A percentile compares a stretch with the other conserved stretches of the same genome.
Conservation (phyloP, 495 filamentous ascomycete species). For the Terfezia claveryi region DNA sequence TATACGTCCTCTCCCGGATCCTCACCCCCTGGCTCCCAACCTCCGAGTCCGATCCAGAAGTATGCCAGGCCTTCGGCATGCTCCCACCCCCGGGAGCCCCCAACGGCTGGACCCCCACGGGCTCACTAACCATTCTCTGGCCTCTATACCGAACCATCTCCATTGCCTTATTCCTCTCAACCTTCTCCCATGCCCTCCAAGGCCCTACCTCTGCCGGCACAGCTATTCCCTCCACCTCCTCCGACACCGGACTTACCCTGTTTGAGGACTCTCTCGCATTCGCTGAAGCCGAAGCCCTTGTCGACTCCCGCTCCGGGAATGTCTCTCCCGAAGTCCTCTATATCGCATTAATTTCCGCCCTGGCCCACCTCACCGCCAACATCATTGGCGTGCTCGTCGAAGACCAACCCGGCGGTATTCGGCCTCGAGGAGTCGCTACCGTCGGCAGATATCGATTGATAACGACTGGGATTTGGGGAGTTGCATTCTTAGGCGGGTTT, state of each 20-base stretch:
- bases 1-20: background rate
- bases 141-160: conserved; percentile 67
- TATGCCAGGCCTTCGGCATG: conserved; percentile 14
- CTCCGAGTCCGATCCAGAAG: conserved; percentile 6
- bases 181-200: conserved; percentile 67
- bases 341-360: conserved; percentile 65
- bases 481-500: conserved; percentile 38
- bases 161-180: conserved; percentile 71
- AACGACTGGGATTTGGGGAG: conserved; percentile 71
- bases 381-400: conserved; percentile 43
- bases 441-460: conserved; percentile 57
- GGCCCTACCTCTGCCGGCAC: conserved; percentile 57
- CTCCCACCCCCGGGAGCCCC: conserved; percentile 12
- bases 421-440: conserved; percentile 24
- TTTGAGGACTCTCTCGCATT: conserved; percentile 94
- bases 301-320: conserved; percentile 26
- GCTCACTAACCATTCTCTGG: conserved; percentile 70
- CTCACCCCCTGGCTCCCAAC: background rate
- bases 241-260: conserved; percentile 89
- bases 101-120: conserved; percentile 23
- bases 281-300: conserved; percentile 64
- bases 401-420: background rate
- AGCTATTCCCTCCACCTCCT: conserved; percentile 92
- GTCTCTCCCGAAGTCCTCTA: conserved; percentile 76
- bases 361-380: conserved; percentile 73